Conservation (phyloP, 441 rosid species). For the Gossypium gossypioides region DNA sequence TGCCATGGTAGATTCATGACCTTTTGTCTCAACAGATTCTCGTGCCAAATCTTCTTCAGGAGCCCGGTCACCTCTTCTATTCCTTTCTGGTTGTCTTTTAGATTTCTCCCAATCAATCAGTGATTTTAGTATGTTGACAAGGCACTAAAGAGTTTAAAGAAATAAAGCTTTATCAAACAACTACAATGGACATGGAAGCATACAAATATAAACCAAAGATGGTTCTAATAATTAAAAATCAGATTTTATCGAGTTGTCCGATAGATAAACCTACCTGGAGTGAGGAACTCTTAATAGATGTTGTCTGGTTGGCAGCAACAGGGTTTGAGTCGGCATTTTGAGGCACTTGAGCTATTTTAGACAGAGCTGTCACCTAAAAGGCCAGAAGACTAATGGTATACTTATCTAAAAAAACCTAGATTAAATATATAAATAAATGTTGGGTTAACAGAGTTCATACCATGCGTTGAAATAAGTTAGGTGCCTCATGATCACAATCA, state of each 20-base stretch:
- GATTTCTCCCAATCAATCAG: slow-evolving; percentile 94
- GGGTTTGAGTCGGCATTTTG: slow-evolving; percentile 83
- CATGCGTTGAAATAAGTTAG: slow-evolving; percentile 97
- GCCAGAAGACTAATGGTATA: slow-evolving; percentile 17
- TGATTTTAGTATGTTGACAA: slow-evolving; percentile 81
- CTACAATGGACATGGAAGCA: slow-evolving; percentile 9
- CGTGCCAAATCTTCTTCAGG: slow-evolving; percentile 37
- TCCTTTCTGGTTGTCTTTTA: slow-evolving; percentile 38
- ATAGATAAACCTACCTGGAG: slow-evolving; percentile 60
- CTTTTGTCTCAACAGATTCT: slow-evolving; percentile 63
- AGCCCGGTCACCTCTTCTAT: slow-evolving; percentile 30
- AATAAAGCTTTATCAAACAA: slow-evolving; percentile 21
- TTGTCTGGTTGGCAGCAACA: slow-evolving; percentile 58
- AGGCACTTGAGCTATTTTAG: slow-evolving; percentile 89
- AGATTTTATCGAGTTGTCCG: background rate
- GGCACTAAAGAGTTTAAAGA: slow-evolving; percentile 52
- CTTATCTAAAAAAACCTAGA: slow-evolving; percentile 1
- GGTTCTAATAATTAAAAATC: background rate
- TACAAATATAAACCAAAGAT: background rate
- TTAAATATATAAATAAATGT: background rate
- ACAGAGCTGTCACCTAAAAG: slow-evolving; percentile 70
- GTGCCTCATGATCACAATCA: slow-evolving; percentile 97
- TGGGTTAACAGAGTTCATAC: slow-evolving; percentile 28
- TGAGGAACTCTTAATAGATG: slow-evolving; percentile 78
- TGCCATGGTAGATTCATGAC: slow-evolving; percentile 92